Conservation (phyloP, 495 filamentous ascomycete species). For the Pyronema domesticum region DNA sequence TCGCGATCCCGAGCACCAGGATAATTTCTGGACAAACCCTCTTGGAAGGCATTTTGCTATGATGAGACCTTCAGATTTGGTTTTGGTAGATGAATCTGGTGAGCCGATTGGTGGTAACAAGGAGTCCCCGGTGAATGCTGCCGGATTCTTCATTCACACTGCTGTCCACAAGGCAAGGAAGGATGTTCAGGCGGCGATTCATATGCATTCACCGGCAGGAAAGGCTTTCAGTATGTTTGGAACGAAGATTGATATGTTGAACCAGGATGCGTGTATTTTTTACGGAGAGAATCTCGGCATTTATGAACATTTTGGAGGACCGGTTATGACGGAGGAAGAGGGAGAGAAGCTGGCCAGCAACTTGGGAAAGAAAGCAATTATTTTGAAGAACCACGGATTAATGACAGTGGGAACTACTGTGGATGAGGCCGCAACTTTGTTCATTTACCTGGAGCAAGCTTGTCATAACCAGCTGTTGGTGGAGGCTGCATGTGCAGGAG, state of each 20-base stretch:
- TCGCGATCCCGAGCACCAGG: constrained; percentile 39
- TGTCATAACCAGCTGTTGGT: constrained; percentile 35
- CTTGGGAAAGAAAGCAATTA: constrained; percentile 29
- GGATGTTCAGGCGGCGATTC: constrained; percentile 36
- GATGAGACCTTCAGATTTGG: constrained; percentile 35
- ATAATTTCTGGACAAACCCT: constrained; percentile 52
- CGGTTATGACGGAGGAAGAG: constrained; percentile 36
- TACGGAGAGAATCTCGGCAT: constrained; percentile 33
- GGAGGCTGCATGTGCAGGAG: constrained; percentile 32
- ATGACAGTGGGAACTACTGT: constrained; percentile 36
- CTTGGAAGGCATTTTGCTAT: constrained; percentile 39
- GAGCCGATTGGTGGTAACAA: constrained; percentile 25
- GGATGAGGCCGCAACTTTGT: constrained; percentile 39
- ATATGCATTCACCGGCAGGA: constrained; percentile 36
- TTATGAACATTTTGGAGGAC: constrained; percentile 38
- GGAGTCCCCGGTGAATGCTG: constrained; percentile 37
- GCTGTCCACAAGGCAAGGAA: constrained; percentile 38
- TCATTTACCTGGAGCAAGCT: constrained; percentile 33
- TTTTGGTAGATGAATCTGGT: constrained; percentile 37
- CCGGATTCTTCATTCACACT: constrained; percentile 51
- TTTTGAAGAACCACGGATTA: constrained; percentile 39
- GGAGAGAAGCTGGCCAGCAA: constrained; percentile 34
- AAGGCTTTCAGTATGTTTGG: constrained; percentile 38
- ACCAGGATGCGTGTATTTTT: constrained; percentile 33
- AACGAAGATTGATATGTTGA: constrained; percentile 39